Evolutionary conservation across 805 yeast genomes (phyloP).

Genomic region (Yamadazyma nakazawae): DNA sequence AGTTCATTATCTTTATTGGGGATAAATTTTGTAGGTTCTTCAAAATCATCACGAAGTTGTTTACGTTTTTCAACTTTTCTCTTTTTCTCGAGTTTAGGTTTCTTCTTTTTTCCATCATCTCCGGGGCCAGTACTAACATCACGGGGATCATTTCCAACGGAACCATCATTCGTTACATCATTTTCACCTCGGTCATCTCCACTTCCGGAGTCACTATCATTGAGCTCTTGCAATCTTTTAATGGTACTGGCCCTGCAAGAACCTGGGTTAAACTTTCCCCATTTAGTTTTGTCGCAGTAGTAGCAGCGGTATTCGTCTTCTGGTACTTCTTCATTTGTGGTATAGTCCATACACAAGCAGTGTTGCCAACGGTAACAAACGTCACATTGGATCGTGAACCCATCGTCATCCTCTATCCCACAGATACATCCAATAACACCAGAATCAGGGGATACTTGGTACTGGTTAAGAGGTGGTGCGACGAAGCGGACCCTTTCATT

Average conservation of each 20-base stretch:
- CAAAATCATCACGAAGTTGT: conserved; percentile 15
- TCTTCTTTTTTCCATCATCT: conserved; percentile 20
- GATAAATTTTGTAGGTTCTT: conserved; percentile 8
- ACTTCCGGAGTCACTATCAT: conserved; percentile 7
- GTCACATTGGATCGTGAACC: conserved; percentile 93
- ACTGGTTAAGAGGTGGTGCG: conserved; percentile 40
- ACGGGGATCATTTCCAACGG: no score
- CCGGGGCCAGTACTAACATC: background rate
- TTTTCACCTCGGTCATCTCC: conserved; percentile 15
- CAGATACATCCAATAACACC: conserved; percentile 90
- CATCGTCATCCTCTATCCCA: conserved; percentile 83
- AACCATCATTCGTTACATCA: background rate
- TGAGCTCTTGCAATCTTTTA: conserved; percentile 28
- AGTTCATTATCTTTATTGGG: conserved; percentile 46
- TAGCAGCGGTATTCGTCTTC: conserved; percentile 76
- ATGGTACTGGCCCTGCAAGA: conserved; percentile 29
- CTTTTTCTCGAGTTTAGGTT: conserved; percentile 9
- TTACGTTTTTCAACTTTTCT: conserved; percentile 10
- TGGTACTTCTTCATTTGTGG: conserved; percentile 70
- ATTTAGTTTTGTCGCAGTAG: conserved; percentile 54
- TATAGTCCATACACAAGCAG: conserved; percentile 82
- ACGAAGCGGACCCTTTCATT: background rate
- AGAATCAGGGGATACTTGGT: conserved; percentile 73
- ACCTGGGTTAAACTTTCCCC: conserved; percentile 43
- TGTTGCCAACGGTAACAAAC: conserved; percentile 93